A percentile compares a stretch with the other conserved stretches of the same genome.
These are phyloP conservation scores for Trichoderma koningiopsis DNA, from an alignment of 2,329 filamentous ascomycete species.

Conservation along the genomic window DNA sequence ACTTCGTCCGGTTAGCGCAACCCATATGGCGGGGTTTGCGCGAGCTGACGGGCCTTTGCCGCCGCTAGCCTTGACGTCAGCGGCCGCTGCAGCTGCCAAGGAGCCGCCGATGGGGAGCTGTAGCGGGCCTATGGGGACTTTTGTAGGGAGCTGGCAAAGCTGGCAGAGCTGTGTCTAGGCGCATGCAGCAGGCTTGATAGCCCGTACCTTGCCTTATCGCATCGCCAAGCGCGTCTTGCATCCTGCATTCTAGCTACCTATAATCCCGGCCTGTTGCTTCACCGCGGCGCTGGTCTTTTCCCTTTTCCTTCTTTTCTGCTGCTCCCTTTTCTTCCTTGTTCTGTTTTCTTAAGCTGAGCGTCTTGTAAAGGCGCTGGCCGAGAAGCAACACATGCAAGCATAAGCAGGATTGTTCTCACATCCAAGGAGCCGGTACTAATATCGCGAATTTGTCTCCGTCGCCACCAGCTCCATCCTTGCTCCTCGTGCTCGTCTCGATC, in stretches of 20 bases:
- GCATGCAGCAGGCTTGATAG: conserved; percentile 14
- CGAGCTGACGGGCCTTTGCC: not conserved
- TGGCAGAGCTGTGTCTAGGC: not conserved
- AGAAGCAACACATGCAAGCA: conserved; percentile 10
- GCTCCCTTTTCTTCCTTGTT: not conserved
- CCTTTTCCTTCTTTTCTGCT: not conserved
- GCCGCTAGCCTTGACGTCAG: not conserved
- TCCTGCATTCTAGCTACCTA: not conserved
- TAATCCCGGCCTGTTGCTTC: not conserved
- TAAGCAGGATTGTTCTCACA: not conserved
- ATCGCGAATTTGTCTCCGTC: not conserved
- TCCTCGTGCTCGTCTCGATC: not conserved
- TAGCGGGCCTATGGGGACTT: conserved; percentile 4
- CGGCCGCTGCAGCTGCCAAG: not conserved
- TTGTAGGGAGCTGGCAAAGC: conserved; percentile 10
- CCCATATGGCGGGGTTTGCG: not conserved
- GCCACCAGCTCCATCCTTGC: not conserved
- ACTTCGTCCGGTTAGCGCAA: not conserved
- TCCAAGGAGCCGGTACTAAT: not conserved
- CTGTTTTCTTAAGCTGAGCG: conserved; percentile 5
- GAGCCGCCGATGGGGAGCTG: not conserved
- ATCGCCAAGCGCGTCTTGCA: not conserved
- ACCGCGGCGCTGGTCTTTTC: not conserved
- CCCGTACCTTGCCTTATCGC: conserved; percentile 12
- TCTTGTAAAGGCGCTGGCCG: conserved; percentile 5